Evolutionary conservation across 164 flowering plant genomes (phyloP), one percentile per base, ranked within the genome.

Genomic region (Sedum album): DNA sequence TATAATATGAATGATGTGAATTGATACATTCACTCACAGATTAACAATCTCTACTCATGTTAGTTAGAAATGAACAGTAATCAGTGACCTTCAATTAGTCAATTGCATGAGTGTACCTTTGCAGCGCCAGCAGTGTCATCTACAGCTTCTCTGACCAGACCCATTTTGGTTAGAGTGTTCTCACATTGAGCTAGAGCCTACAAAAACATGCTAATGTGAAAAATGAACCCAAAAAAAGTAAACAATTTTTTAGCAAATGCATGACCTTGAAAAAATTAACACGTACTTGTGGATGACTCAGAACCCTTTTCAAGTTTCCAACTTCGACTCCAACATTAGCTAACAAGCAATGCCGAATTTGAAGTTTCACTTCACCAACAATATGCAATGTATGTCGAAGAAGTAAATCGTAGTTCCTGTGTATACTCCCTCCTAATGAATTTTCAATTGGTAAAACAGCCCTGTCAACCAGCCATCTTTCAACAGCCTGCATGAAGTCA

Each of bases 121-220:
- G 98, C 98, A 64, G 98, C 90, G 77, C 97, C 95, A 60, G 97
- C 98, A 73, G 98, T 94, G 72, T 94, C 97, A 78, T 91, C 93
- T 31, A 82, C 87, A 39, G 96, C 91, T 85, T 91, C 98, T 76
- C 95, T 85, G 41, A 86, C 90, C 73, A 94, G 80, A 38, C 97
- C 96, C 81, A 84, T 73, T 80, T 73, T 84, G 74, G 97, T 86
- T 49, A 94, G 72, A 20, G 93, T 94, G 79, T 84, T 73, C 75
- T 94, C 98, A 82, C 98, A 94, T 69, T 94, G 98, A 61, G 96
- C 87, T 80, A 94, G 97, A 73, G 98, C 98, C 98, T 94, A 81
- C 60, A 77, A 75, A 13, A 65, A 55, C 51, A 72, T 33, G 30
- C 28, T 49, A 8, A 8, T n/a, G n/a, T n/a, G n/a, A 55, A 46